Evolutionary conservation across 1,139 yeast genomes (phyloP).

Genomic region (Diutina scorzettiae): DNA sequence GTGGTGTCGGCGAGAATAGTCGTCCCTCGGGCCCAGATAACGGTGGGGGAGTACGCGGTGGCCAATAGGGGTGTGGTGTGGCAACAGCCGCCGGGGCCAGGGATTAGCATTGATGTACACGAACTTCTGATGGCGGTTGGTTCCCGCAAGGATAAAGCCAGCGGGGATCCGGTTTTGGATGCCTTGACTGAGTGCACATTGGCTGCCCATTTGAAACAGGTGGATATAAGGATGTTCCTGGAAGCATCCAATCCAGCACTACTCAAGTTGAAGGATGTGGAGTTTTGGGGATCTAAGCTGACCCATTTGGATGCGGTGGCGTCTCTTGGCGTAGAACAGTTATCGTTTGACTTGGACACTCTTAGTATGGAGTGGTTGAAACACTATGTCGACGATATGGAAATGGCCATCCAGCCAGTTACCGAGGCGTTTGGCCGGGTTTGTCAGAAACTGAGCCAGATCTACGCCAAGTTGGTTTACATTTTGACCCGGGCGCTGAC

Average conservation of each 20-base stretch:
- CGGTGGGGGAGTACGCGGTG: background rate
- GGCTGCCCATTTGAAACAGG: conserved; percentile 25
- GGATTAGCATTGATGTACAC: background rate
- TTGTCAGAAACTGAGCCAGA: background rate
- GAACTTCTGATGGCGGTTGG: background rate
- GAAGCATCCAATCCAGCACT: conserved; percentile 12
- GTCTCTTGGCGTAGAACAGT: background rate
- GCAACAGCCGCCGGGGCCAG: background rate
- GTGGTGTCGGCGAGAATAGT: background rate
- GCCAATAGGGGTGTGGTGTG: no score
- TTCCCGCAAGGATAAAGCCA: background rate
- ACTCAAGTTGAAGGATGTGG: conserved; percentile 18
- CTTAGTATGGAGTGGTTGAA: conserved; percentile 27
- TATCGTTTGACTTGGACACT: conserved; percentile 10
- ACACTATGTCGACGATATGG: conserved; percentile 15
- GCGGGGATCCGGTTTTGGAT: background rate
- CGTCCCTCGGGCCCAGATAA: background rate
- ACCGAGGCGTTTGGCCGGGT: background rate
- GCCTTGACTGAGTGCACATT: conserved; percentile 11
- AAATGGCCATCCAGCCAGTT: conserved; percentile 14
- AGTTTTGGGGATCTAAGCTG: conserved; percentile 29
- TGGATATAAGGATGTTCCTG: conserved; percentile 12
- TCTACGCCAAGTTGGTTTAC: conserved; percentile 28
- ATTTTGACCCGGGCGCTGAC: conserved; percentile 53
- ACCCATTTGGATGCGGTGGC: conserved; percentile 7